Evolutionary conservation across 495 filamentous ascomycete genomes (phyloP).

Genomic region (Neurospora discreta): DNA sequence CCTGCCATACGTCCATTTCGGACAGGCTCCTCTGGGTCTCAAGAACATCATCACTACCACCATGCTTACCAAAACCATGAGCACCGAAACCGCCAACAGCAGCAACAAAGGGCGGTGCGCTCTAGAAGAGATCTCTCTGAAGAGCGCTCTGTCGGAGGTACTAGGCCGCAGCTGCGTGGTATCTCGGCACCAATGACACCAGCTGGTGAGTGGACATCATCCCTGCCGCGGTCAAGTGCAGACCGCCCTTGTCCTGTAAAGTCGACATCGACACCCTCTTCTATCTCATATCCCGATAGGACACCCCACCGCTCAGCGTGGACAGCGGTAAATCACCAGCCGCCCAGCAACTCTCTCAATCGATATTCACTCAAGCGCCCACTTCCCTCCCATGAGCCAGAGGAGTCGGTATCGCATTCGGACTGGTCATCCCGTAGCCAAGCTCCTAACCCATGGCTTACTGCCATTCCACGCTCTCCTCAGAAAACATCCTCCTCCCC

Average conservation of each 20-base stretch:
- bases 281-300: background rate
- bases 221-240: background rate
- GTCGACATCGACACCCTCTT: background rate
- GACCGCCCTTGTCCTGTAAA: background rate
- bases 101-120: background rate
- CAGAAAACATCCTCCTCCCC: background rate
- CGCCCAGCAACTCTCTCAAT: conserved; percentile 3
- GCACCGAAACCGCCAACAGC: conserved; percentile 3
- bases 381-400: conserved; percentile 1
- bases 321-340: conserved; percentile 5
- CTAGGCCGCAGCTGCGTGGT: background rate
- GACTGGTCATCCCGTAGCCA: background rate
- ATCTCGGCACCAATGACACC: conserved; percentile 26
- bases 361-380: background rate
- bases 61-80: conserved; percentile 1
- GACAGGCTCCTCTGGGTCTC: conserved; percentile 7
- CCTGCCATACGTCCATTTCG: conserved; percentile 2
- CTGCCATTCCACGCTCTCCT: conserved; percentile 28
- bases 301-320: conserved; percentile 2
- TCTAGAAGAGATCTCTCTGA: background rate
- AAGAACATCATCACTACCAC: background rate
- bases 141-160: conserved; percentile 21
- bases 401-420: background rate
- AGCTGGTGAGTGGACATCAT: conserved; percentile 9
- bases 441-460: conserved; percentile 30